Evolutionary conservation across 208 protist genomes (phyloP), one percentile per base, ranked within the genome.

Genomic region (Leishmania tarentolae): DNA sequence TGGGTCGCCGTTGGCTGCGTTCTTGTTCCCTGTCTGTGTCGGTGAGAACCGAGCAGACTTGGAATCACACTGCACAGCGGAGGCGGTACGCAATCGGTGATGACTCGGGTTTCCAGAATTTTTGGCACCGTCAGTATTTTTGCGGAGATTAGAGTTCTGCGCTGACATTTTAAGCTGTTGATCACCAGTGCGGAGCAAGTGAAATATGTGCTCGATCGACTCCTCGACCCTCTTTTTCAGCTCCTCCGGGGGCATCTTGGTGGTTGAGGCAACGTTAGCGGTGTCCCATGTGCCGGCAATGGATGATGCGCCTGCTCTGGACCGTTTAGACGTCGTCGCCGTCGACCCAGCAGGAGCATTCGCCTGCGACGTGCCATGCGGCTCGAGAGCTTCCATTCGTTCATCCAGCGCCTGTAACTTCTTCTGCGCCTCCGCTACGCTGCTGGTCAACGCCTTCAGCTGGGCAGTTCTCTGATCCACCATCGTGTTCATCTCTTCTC

Each of bases 401-500:
- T 96, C 91, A 61, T 92, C 86, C 19, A 99, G 85, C 70, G 87
- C 86, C 66, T 82, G 77, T 56, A 95, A 77, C 81, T 98, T 96
- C 47, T 91, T 79, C 53, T 97, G 83, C 65, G 98, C 90, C 47
- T 85, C 86, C 19, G 71, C 68, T 73, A 99, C 98, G 70, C 94
- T 93, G 46, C 86, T 82, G 57, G 90, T 83, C 50, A 98, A 85
- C 9, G 81, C 83, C 52, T 91, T 86, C 84, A 99, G 98, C 86
- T 99, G 96, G 19, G 78, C 59, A 76, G 93, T 91, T 13, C 98
- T 92, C 78, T 96, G 88, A 9, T 87, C 63, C 42, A 94, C 90
- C 91, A 98, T 96, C 28, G 83, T 68, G 31, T 90, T 86, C 93
- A 98, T 97, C 75, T 98, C 94, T n/a, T 92, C 82, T 81, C 94